Percentiles rank a stretch among this genome's conserved stretches.
phyloP scores from a whole-genome alignment of 805 yeast species.

The Teunomyces aglyptinius region DNA sequence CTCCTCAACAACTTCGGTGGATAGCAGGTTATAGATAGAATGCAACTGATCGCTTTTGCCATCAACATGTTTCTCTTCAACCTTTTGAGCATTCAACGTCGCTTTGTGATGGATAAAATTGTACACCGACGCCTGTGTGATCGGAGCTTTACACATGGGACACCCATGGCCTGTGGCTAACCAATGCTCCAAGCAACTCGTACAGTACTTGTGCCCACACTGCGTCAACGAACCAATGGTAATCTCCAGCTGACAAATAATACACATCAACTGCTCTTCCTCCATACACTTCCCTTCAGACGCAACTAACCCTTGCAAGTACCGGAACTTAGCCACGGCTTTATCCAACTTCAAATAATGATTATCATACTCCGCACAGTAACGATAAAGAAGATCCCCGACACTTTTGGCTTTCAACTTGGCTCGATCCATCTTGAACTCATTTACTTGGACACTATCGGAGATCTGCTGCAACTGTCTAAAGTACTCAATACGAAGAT shows the following conservation, averaged over 20 bases:
- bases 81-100: slow-evolving; percentile 47
- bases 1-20: slow-evolving; percentile 38
- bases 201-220: slow-evolving; percentile 93
- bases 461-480: slow-evolving; percentile 82
- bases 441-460: slow-evolving; percentile 59
- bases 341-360: slow-evolving; percentile 21
- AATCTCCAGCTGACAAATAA: slow-evolving; percentile 73
- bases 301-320: slow-evolving; percentile 28
- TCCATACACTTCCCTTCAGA: slow-evolving; percentile 10
- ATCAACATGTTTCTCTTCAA: slow-evolving; percentile 24
- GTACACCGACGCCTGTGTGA: slow-evolving; percentile 56
- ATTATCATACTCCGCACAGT: background rate
- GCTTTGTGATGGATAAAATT: slow-evolving; percentile 62
- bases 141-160: slow-evolving; percentile 72
- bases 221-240: slow-evolving; percentile 75
- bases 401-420: slow-evolving; percentile 18
- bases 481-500: slow-evolving; percentile 78
- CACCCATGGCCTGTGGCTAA: slow-evolving; percentile 54
- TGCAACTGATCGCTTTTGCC: slow-evolving; percentile 19
- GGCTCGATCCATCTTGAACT: slow-evolving; percentile 31
- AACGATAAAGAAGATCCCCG: background rate
- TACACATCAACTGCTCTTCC: slow-evolving; percentile 54
- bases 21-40: slow-evolving; percentile 47
- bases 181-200: slow-evolving; percentile 80
- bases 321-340: slow-evolving; percentile 34